Percentiles rank a stretch among this genome's conserved stretches.
Evolutionary conservation across 768 basidiomycete genomes (phyloP).

Genomic region (Kwoniella newhampshirensis): DNA sequence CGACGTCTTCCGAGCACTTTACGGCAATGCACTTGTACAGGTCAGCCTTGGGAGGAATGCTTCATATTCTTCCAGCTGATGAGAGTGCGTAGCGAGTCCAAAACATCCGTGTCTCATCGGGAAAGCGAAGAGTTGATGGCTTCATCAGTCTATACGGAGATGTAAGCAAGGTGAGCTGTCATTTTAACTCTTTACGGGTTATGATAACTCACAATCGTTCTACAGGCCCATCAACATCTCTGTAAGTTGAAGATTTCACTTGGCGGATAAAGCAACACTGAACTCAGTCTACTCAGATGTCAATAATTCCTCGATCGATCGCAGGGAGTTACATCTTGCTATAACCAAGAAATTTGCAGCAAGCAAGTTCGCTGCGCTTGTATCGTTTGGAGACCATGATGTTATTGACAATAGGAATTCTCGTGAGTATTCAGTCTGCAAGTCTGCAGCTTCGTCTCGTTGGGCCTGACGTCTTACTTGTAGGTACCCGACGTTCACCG

Average conservation of each 20-base stretch:
- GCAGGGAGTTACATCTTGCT: constrained; percentile 29
- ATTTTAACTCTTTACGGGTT: too few species aligned
- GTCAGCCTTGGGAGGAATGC: constrained; percentile 58
- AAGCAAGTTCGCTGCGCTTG: constrained; percentile 26
- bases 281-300: constrained; percentile 28
- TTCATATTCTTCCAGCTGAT: too few species aligned
- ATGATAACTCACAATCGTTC: constrained; percentile 23
- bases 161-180: constrained; percentile 66
- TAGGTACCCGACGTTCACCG: constrained; percentile 67
- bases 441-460: too few species aligned
- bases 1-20: constrained; percentile 69
- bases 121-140: constrained; percentile 65
- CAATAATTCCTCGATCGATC: constrained; percentile 34
- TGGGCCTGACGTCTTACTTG: too few species aligned
- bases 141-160: constrained; percentile 81
- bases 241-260: constrained; percentile 63
- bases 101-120: constrained; percentile 60
- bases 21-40: constrained; percentile 70
- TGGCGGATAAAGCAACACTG: too few species aligned
- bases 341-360: constrained; percentile 28
- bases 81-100: constrained; percentile 59
- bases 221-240: constrained; percentile 77
- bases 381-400: constrained; percentile 12
- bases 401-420: not conserved
- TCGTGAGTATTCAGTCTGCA: too few species aligned